Evolutionary conservation across 1,284 basidiomycete genomes (phyloP).

Genomic region (Trichosporon ovoides): DNA sequence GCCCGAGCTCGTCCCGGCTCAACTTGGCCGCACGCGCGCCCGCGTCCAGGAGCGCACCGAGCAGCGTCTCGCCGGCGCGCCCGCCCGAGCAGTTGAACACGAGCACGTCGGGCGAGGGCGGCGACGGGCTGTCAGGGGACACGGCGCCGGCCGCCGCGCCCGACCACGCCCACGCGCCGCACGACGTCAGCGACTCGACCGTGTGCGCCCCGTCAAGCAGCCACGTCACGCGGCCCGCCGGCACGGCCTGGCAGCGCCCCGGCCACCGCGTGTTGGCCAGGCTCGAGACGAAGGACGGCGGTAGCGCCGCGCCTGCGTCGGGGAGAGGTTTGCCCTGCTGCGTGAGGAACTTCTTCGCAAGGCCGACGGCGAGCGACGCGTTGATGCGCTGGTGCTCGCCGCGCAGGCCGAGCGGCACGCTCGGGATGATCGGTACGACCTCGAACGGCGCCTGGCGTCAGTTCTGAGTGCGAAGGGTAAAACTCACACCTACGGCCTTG

Average conservation of each 20-base stretch:
- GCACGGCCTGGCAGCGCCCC: constrained; percentile 88
- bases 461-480: constrained; percentile 2
- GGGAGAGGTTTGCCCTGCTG: constrained; percentile 34
- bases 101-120: constrained; percentile 55
- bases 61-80: constrained; percentile 69
- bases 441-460: constrained; percentile 35
- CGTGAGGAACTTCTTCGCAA: constrained; percentile 66
- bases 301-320: constrained; percentile 48
- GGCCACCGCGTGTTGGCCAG: constrained; percentile 79
- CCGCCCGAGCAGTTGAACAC: constrained; percentile 97
- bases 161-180: constrained; percentile 66
- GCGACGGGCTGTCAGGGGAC: background rate
- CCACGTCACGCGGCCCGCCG: constrained; percentile 61
- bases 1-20: constrained; percentile 50
- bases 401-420: constrained; percentile 63
- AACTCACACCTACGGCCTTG: constrained; percentile 58
- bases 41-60: constrained; percentile 56
- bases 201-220: constrained; percentile 96
- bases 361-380: constrained; percentile 75
- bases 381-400: constrained; percentile 89
- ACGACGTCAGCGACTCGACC: constrained; percentile 77
- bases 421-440: constrained; percentile 35
- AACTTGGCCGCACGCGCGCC: constrained; percentile 31
- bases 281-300: constrained; percentile 58
- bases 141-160: constrained; percentile 13